Evolutionary conservation across 2,329 filamentous ascomycete genomes (phyloP).

Genomic region (Nannizziopsis barbatae): DNA sequence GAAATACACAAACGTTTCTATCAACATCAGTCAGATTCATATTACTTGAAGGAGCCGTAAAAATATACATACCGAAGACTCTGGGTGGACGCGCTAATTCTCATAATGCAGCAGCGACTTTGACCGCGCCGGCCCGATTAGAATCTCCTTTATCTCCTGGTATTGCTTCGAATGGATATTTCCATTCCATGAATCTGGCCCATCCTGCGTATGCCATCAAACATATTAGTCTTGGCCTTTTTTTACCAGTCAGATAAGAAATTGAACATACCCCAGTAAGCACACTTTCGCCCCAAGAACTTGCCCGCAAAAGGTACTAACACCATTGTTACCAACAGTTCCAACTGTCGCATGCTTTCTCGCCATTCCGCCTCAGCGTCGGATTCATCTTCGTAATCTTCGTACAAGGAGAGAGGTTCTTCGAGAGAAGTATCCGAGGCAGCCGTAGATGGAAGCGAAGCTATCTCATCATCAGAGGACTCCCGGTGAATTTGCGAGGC

Average conservation of each 20-base stretch:
- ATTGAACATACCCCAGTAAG: conserved; percentile 68
- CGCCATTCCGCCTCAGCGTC: conserved; percentile 95
- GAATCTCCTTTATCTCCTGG: neutral
- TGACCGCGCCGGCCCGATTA: neutral
- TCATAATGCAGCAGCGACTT: conserved; percentile 4
- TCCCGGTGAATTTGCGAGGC: conserved; percentile 22
- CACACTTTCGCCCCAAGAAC: conserved; percentile 86
- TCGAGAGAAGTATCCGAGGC: conserved; percentile 39
- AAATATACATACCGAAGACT: conserved; percentile 1
- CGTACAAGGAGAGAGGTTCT: conserved; percentile 40
- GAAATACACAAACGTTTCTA: neutral
- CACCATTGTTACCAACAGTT: conserved; percentile 88
- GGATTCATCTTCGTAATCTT: conserved; percentile 47
- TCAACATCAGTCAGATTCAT: neutral
- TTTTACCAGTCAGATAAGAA: neutral
- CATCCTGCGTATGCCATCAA: conserved; percentile 50
- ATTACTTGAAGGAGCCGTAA: neutral
- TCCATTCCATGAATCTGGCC: conserved; percentile 90
- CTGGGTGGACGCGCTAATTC: neutral
- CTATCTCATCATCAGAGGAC: conserved; percentile 32
- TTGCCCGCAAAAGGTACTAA: conserved; percentile 89
- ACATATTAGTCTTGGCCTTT: neutral
- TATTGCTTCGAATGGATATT: conserved; percentile 65
- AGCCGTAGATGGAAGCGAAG: conserved; percentile 33
- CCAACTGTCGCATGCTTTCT: conserved; percentile 82